These are phyloP conservation scores for Coemansia sp. DNA, from an alignment of 192 early-diverging fungal species.

Conservation along the genomic window DNA sequence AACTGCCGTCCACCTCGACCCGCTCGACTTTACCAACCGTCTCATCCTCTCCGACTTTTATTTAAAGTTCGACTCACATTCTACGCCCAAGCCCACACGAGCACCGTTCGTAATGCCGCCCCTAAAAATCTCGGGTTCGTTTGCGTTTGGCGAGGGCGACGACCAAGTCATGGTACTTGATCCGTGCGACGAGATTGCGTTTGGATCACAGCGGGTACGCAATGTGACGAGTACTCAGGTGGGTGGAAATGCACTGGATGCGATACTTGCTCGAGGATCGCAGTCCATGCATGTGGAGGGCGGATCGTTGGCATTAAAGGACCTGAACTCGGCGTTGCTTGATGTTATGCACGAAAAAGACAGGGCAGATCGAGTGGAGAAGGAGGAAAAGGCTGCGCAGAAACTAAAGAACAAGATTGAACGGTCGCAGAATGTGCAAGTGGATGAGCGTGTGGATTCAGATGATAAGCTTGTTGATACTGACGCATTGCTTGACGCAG, in stretches of 20 bases:
- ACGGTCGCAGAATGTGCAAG: neutral
- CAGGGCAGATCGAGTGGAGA: slow-evolving; percentile 1
- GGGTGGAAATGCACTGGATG: slow-evolving; percentile 13
- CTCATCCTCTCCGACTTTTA: slow-evolving; percentile 31
- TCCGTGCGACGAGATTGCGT: neutral
- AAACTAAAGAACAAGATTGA: neutral
- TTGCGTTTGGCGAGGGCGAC: slow-evolving; percentile 15
- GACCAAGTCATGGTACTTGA: slow-evolving; percentile 43
- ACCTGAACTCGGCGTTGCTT: slow-evolving; percentile 37
- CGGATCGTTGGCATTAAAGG: slow-evolving; percentile 26
- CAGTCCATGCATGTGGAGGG: slow-evolving; percentile 35
- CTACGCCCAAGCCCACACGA: neutral
- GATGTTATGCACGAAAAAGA: slow-evolving; percentile 30
- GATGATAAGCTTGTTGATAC: neutral
- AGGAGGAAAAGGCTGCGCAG: neutral
- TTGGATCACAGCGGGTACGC: neutral
- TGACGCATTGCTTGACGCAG: neutral
- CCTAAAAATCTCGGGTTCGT: slow-evolving; percentile 11
- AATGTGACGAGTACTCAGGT: neutral
- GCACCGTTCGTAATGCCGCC: slow-evolving; percentile 3
- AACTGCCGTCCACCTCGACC: slow-evolving; percentile 37
- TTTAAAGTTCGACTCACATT: slow-evolving; percentile 16
- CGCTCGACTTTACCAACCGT: slow-evolving; percentile 29
- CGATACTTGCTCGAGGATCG: slow-evolving; percentile 31
- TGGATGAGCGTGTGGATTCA: neutral